These are phyloP conservation scores for Ceratocystis eucalypticola DNA, from an alignment of 2,329 filamentous ascomycete genomes.

Conservation along the genomic window DNA sequence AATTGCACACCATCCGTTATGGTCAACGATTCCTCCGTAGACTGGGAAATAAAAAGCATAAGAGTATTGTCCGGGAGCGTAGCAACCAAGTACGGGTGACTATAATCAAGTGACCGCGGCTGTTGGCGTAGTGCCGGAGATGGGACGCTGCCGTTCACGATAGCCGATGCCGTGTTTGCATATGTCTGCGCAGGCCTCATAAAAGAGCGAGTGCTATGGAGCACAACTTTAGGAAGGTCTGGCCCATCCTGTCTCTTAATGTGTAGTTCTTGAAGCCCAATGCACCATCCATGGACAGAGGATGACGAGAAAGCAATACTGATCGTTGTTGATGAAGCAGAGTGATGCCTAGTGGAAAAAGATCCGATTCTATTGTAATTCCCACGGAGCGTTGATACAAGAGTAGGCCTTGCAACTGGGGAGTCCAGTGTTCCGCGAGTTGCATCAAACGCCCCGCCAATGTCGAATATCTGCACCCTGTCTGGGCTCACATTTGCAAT, in stretches of 20 bases:
- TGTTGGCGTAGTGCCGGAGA: constrained; percentile 22
- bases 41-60: constrained; percentile 67
- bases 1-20: constrained; percentile 63
- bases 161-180: background rate
- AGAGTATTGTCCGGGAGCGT: constrained; percentile 81
- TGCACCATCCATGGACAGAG: constrained; percentile 67
- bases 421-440: background rate
- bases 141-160: too few relatives aligned
- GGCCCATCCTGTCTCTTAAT: constrained; percentile 30
- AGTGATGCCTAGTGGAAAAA: constrained; percentile 24
- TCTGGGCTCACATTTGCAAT: background rate
- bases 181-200: background rate
- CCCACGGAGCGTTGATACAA: background rate
- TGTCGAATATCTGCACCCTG: background rate
- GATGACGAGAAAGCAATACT: constrained; percentile 79
- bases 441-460: background rate
- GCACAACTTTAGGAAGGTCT: background rate
- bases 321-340: constrained; percentile 51
- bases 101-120: constrained; percentile 53
- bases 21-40: constrained; percentile 49
- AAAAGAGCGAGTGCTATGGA: background rate
- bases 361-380: background rate
- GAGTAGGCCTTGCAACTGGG: background rate
- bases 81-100: constrained; percentile 72
- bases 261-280: constrained; percentile 82